phyloP scores from a whole-genome alignment of 2,329 filamentous ascomycete genomes.

The Ophiostoma quercus region DNA sequence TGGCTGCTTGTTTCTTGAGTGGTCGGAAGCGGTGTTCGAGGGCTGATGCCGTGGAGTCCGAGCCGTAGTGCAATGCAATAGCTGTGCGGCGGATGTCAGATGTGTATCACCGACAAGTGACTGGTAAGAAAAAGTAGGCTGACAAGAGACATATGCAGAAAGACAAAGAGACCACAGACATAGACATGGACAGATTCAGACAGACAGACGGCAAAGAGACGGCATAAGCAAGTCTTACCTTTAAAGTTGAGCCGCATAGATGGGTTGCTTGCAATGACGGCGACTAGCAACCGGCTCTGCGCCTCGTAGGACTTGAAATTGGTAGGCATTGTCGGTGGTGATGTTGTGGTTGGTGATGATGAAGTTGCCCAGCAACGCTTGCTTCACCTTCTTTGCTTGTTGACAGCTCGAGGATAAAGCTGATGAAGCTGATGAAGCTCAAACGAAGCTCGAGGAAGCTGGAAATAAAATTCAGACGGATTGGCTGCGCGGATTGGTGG shows the following conservation, averaged over 20 bases:
- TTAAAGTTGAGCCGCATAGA: constrained; percentile 55
- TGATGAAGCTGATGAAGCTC: too few relatives aligned
- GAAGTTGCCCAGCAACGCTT: background rate
- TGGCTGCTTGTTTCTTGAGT: constrained; percentile 40
- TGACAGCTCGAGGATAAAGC: background rate
- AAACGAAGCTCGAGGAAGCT: background rate
- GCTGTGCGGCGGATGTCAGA: constrained; percentile 33
- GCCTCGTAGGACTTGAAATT: constrained; percentile 59
- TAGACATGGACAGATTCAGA: background rate
- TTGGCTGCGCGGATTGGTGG: background rate
- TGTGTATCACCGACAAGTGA: background rate
- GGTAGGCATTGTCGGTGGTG: constrained; percentile 36
- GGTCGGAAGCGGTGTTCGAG: constrained; percentile 50
- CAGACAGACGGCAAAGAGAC: background rate
- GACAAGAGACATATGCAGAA: background rate
- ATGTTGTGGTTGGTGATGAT: background rate
- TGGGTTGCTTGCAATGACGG: constrained; percentile 54
- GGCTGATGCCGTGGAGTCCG: constrained; percentile 44
- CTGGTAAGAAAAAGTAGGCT: too few relatives aligned
- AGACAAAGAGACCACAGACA: background rate
- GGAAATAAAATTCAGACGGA: background rate
- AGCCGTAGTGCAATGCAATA: constrained; percentile 45
- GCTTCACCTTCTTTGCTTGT: background rate
- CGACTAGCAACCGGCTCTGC: constrained; percentile 55
- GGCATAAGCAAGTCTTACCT: constrained; percentile 42